A percentile compares a stretch with the other conserved stretches of the same genome.
Conservation (phyloP, 1,284 basidiomycete species). For the Singerocomus inundabilis region DNA sequence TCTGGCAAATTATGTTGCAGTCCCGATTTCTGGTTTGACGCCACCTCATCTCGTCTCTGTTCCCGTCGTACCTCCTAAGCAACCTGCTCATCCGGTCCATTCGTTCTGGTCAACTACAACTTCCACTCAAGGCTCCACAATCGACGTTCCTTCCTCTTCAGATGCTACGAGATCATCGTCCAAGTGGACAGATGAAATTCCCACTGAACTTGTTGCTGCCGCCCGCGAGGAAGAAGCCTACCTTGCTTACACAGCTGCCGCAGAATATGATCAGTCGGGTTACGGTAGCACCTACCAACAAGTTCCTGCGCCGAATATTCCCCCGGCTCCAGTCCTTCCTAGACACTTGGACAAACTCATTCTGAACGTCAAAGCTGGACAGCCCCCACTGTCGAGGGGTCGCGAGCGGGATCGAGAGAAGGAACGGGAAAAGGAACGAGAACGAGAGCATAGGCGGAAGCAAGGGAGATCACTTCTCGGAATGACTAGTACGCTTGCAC, state of each 20-base stretch:
- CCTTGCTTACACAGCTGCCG: conserved; percentile 45
- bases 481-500: conserved; percentile 29
- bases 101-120: conserved; percentile 40
- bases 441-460: conserved; percentile 32
- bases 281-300: conserved; percentile 21
- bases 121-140: conserved; percentile 33
- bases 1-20: conserved; percentile 89
- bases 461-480: conserved; percentile 35
- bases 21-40: conserved; percentile 38
- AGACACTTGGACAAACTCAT: conserved; percentile 94
- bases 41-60: conserved; percentile 24
- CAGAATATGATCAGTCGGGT: conserved; percentile 30
- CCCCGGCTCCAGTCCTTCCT: conserved; percentile 84
- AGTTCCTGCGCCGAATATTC: conserved; percentile 70
- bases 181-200: conserved; percentile 76
- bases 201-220: conserved; percentile 71
- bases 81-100: conserved; percentile 25
- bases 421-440: conserved; percentile 31
- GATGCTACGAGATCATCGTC: conserved; percentile 34
- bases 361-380: conserved; percentile 61
- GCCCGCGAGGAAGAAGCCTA: conserved; percentile 84
- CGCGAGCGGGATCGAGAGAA: conserved; percentile 36
- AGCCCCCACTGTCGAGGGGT: conserved; percentile 31
- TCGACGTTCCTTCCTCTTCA: conserved; percentile 23
- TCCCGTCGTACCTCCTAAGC: conserved; percentile 42